These are phyloP conservation scores for Tulasnella sp. DNA, from an alignment of 768 basidiomycete genomes.

Conservation along the genomic window DNA sequence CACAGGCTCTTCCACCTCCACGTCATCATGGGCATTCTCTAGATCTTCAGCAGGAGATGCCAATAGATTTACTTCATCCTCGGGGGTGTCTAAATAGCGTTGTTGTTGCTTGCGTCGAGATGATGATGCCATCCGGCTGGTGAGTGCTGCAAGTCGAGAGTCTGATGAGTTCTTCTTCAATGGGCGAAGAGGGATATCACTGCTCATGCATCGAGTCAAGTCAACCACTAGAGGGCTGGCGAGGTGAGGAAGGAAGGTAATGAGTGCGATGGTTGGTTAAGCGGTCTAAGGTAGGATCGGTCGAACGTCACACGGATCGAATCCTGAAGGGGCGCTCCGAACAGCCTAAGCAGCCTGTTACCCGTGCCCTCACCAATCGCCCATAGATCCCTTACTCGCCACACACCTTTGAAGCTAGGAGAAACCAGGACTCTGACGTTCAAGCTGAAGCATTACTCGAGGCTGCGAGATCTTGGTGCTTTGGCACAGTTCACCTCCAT, in stretches of 20 bases:
- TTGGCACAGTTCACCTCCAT: too few species aligned
- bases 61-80: constrained; percentile 19
- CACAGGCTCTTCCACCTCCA: background rate
- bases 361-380: background rate
- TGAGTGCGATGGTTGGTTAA: background rate
- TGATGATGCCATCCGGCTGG: background rate
- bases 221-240: background rate
- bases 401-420: too few species aligned
- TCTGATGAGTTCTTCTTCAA: background rate
- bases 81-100: constrained; percentile 19
- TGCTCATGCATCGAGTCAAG: background rate
- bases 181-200: constrained; percentile 4
- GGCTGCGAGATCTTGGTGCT: too few species aligned
- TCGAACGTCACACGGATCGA: background rate
- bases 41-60: background rate
- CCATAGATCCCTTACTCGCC: too few species aligned
- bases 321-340: background rate
- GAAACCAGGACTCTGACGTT: too few species aligned
- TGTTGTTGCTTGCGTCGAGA: background rate
- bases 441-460: too few species aligned
- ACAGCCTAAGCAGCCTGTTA: background rate
- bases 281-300: background rate
- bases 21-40: background rate
- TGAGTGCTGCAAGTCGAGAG: background rate
- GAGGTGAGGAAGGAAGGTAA: background rate